A percentile compares a stretch with the other conserved stretches of the same genome.
Conservation (phyloP, 139 green algal species). For the Chlamydomonas eustigma region DNA sequence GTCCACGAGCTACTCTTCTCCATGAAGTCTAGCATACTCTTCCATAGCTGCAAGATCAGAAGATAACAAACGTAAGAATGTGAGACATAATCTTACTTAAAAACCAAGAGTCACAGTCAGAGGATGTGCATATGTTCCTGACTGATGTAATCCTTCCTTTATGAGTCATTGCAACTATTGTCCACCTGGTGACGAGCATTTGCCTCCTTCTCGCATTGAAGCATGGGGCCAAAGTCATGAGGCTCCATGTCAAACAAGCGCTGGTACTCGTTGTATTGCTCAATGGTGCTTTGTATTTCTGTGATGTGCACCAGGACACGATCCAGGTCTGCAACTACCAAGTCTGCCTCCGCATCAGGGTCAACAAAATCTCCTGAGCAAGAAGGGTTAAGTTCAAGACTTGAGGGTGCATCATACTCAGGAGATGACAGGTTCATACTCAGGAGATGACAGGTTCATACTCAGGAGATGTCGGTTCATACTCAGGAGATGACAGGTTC, state of each 20-base stretch:
- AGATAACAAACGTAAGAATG: too few relatives aligned
- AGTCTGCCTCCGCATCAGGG: conserved; percentile 40
- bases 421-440: too few relatives aligned
- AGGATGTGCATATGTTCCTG: too few relatives aligned
- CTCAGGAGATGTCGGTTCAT: too few relatives aligned
- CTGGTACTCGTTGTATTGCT: conserved; percentile 30
- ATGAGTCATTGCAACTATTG: too few relatives aligned
- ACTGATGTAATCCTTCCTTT: too few relatives aligned
- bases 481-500: too few relatives aligned
- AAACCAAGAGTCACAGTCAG: too few relatives aligned
- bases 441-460: too few relatives aligned
- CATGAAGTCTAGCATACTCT: conserved; percentile 53
- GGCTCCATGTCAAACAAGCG: conserved; percentile 48
- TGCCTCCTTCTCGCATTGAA: conserved; percentile 16
- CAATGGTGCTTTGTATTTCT: conserved; percentile 11
- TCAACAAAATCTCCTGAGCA: conserved; percentile 43
- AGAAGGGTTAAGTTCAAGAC: too few relatives aligned
- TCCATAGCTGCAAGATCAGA: conserved; percentile 1
- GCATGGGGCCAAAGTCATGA: conserved; percentile 48
- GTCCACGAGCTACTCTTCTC: conserved; percentile 62
- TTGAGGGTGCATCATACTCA: too few relatives aligned
- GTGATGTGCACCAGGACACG: conserved; percentile 28
- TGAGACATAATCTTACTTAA: too few relatives aligned
- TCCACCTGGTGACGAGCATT: neutral
- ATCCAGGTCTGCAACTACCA: conserved; percentile 45